Percentiles rank a stretch among this genome's conserved stretches.
phyloP scores from a whole-genome alignment of 2,329 filamentous ascomycete species.

The Phoma sp. region DNA sequence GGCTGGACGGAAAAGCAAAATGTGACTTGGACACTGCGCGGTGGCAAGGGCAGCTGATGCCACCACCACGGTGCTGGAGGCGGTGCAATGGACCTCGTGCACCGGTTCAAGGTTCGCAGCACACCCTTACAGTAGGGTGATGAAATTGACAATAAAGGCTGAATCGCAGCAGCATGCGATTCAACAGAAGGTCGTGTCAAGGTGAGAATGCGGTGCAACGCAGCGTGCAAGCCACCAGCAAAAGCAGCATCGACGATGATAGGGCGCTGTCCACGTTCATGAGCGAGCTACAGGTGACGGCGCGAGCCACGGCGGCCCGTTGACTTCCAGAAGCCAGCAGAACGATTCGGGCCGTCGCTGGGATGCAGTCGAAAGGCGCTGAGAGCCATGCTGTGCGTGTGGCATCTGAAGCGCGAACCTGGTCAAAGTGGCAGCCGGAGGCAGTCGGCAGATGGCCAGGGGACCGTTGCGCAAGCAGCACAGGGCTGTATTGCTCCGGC shows the following conservation, averaged over 20 bases:
- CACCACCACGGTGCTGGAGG: slow-evolving; percentile 11
- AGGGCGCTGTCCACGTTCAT: slow-evolving; percentile 11
- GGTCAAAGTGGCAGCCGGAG: slow-evolving; percentile 7
- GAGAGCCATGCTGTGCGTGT: slow-evolving; percentile 8
- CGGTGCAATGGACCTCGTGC: slow-evolving; percentile 15
- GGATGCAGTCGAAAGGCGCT: slow-evolving; percentile 13
- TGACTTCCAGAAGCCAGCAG: slow-evolving; percentile 19
- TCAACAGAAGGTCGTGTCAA: neutral
- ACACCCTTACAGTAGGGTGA: slow-evolving; percentile 9
- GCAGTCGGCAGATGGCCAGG: slow-evolving; percentile 1
- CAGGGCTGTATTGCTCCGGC: slow-evolving; percentile 1
- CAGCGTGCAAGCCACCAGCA: neutral
- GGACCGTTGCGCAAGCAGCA: slow-evolving; percentile 1
- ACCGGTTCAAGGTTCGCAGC: slow-evolving; percentile 17
- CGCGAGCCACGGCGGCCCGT: slow-evolving; percentile 25
- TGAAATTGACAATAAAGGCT: neutral
- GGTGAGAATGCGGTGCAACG: slow-evolving; percentile 1
- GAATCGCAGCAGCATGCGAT: neutral
- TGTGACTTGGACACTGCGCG: slow-evolving; percentile 11
- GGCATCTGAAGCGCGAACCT: slow-evolving; percentile 8
- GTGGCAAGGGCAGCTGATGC: slow-evolving; percentile 35
- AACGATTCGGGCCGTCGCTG: slow-evolving; percentile 7
- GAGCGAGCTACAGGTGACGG: slow-evolving; percentile 24
- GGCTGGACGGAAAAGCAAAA: slow-evolving; percentile 4
- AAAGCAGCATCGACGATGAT: slow-evolving; percentile 12